phyloP scores from a whole-genome alignment of 345 rosid genomes.

The Salix purpurea region DNA sequence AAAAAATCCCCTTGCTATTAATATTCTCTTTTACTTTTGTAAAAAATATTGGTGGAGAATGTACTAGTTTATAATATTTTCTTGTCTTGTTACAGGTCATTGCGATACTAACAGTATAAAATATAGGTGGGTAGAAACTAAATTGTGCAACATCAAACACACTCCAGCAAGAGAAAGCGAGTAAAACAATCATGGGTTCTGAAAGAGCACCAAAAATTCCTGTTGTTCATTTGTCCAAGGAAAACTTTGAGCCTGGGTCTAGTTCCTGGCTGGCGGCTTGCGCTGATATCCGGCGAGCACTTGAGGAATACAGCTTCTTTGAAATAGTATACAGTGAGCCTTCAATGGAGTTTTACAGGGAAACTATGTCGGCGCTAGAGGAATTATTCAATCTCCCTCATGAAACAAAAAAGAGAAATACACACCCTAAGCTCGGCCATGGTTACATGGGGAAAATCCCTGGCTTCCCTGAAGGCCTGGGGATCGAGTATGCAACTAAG shows the following conservation, averaged over 20 bases:
- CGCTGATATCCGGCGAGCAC: slow-evolving; percentile 36
- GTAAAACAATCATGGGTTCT: slow-evolving; percentile 15
- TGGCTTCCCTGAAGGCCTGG: slow-evolving; percentile 33
- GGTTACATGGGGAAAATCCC: slow-evolving; percentile 35
- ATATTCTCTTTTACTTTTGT: no score
- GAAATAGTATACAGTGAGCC: slow-evolving; percentile 27
- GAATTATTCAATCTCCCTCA: slow-evolving; percentile 37
- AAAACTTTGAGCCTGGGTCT: slow-evolving; percentile 36
- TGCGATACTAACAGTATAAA: no score
- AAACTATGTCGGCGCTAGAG: slow-evolving; percentile 6
- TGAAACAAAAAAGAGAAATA: slow-evolving; percentile 33
- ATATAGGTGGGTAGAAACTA: no score
- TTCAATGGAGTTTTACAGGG: slow-evolving; percentile 15
- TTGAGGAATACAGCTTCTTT: slow-evolving; percentile 56
- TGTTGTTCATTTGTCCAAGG: slow-evolving; percentile 28
- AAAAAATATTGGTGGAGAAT: no score
- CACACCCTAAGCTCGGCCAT: slow-evolving; percentile 26
- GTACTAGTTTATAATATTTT: no score
- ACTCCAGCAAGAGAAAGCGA: no score
- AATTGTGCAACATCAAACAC: no score
- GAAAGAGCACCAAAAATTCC: slow-evolving; percentile 16
- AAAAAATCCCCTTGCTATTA: no score
- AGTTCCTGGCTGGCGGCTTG: slow-evolving; percentile 39
- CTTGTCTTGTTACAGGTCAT: no score
- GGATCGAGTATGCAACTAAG: slow-evolving; percentile 29